Conservation (phyloP, 2,329 filamentous ascomycete genomes). For the Fusarium ramigenum region DNA sequence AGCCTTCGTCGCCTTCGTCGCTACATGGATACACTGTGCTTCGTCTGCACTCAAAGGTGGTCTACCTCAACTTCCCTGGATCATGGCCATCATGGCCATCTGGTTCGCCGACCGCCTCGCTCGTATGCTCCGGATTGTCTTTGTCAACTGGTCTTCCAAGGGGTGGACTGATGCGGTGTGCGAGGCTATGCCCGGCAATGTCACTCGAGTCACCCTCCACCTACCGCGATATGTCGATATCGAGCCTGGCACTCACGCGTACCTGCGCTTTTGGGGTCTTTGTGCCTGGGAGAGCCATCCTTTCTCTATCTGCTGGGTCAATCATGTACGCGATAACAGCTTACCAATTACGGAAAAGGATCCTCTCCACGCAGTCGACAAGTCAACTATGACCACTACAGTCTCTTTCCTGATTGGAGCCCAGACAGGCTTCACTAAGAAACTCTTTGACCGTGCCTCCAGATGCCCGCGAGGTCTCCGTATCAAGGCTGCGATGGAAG, state of each 20-base stretch:
- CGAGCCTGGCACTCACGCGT: slow-evolving; percentile 77
- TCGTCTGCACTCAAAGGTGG: slow-evolving; percentile 71
- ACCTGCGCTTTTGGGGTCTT: slow-evolving; percentile 74
- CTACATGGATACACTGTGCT: slow-evolving; percentile 81
- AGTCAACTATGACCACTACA: slow-evolving; percentile 57
- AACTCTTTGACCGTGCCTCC: slow-evolving; percentile 76
- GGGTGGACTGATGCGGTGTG: slow-evolving; percentile 72
- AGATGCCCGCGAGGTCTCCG: slow-evolving; percentile 63
- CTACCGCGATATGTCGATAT: slow-evolving; percentile 73
- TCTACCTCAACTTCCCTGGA: slow-evolving; percentile 77
- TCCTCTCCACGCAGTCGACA: slow-evolving; percentile 50
- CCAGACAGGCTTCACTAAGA: slow-evolving; percentile 87
- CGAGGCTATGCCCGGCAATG: slow-evolving; percentile 75
- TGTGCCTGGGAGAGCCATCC: slow-evolving; percentile 79
- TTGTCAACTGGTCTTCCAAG: slow-evolving; percentile 69
- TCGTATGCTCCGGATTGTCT: slow-evolving; percentile 71
- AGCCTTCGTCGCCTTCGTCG: slow-evolving; percentile 72
- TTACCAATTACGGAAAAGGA: slow-evolving; percentile 55
- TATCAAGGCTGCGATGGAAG: slow-evolving; percentile 82
- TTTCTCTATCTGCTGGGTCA: slow-evolving; percentile 81
- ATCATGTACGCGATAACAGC: slow-evolving; percentile 58
- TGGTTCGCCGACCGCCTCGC: slow-evolving; percentile 78
- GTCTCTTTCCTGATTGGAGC: slow-evolving; percentile 89
- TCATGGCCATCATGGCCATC: slow-evolving; percentile 77
- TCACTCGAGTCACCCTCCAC: slow-evolving; percentile 74